Evolutionary conservation across 2,329 filamentous ascomycete genomes (phyloP).

Genomic region (Diplodia scrobiculata): DNA sequence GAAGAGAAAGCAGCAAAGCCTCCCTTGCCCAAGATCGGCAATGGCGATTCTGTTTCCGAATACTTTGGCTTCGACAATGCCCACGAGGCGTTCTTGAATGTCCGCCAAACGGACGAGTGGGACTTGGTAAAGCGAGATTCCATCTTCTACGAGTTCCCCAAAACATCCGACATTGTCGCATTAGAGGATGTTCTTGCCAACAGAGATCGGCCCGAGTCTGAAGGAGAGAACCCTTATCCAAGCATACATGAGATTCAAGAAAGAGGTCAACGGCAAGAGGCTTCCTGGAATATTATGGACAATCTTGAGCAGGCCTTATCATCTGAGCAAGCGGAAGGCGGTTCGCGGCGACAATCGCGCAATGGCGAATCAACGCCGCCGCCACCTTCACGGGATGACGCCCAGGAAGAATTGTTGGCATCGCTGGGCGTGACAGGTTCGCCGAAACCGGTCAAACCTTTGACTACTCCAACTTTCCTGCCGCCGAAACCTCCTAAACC

Average conservation of each 20-base stretch:
- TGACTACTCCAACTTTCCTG: background rate
- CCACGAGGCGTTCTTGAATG: constrained; percentile 50
- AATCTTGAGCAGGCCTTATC: constrained; percentile 46
- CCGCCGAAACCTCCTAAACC: constrained; percentile 1
- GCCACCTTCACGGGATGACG: constrained; percentile 31
- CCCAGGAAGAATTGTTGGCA: constrained; percentile 45
- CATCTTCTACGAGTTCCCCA: constrained; percentile 52
- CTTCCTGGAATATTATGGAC: constrained; percentile 45
- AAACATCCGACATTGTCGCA: constrained; percentile 47
- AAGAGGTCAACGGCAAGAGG: constrained; percentile 36
- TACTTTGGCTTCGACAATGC: constrained; percentile 51
- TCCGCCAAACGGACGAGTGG: constrained; percentile 56
- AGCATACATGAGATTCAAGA: constrained; percentile 37
- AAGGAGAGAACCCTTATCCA: constrained; percentile 34
- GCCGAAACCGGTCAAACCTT: constrained; percentile 37
- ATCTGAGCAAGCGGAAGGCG: constrained; percentile 30
- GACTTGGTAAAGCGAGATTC: constrained; percentile 53
- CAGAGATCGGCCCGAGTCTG: constrained; percentile 44
- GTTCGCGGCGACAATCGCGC: constrained; percentile 4
- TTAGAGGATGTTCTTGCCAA: constrained; percentile 49
- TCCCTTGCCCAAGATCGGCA: constrained; percentile 41
- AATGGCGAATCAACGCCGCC: constrained; percentile 4
- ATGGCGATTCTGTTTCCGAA: constrained; percentile 53
- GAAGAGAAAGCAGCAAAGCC: constrained; percentile 49
- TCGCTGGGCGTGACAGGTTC: constrained; percentile 43